phyloP scores from a whole-genome alignment of 2,329 filamentous ascomycete species.

The Penicillium aurantiogriseum region DNA sequence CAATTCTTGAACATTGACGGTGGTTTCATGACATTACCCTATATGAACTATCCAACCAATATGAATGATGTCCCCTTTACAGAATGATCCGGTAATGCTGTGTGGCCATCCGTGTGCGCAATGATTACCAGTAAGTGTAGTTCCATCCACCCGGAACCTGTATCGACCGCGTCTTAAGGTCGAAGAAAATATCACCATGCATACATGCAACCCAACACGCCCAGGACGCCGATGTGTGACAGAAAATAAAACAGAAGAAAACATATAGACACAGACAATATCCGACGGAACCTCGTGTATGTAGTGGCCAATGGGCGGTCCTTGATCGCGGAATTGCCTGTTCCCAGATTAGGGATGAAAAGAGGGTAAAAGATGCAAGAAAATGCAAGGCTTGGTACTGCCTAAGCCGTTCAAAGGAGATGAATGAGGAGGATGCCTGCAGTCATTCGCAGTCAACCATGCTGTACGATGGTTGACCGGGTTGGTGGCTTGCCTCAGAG shows the following conservation, averaged over 20 bases:
- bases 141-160: slow-evolving; percentile 4
- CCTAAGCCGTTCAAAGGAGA: neutral
- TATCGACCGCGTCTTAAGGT: slow-evolving; percentile 1
- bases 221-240: slow-evolving; percentile 12
- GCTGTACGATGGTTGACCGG: neutral
- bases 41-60: slow-evolving; percentile 19
- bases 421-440: neutral
- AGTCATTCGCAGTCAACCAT: neutral
- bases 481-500: neutral
- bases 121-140: neutral
- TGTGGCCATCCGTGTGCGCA: neutral
- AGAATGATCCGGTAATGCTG: slow-evolving; percentile 13
- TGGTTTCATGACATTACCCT: slow-evolving; percentile 16
- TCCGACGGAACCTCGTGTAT: slow-evolving; percentile 15
- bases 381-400: neutral
- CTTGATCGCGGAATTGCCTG: slow-evolving; percentile 5
- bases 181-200: slow-evolving; percentile 13
- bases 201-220: slow-evolving; percentile 14
- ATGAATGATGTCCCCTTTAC: slow-evolving; percentile 19
- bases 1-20: neutral
- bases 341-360: neutral
- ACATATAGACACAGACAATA: slow-evolving; percentile 19
- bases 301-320: slow-evolving; percentile 13
- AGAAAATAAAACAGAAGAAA: slow-evolving; percentile 6
- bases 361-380: slow-evolving; percentile 8